Percentiles rank a stretch among this genome's conserved stretches.
Conservation (phyloP, 148 eudicot genomes). For the Nepenthes mirabilis region DNA sequence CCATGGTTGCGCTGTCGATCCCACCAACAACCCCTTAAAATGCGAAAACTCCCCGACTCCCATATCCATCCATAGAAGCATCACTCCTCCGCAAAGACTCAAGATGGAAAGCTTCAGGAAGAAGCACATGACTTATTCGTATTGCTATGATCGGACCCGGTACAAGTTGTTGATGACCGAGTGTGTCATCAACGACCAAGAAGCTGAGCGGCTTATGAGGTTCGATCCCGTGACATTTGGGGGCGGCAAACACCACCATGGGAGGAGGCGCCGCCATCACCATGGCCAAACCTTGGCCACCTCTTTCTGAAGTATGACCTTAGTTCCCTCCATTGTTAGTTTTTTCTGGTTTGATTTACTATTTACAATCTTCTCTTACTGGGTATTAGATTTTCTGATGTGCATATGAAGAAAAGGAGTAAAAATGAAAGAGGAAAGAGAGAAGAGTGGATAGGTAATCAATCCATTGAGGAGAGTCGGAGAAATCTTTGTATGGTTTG, state of each 20-base stretch:
- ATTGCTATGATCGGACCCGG: conserved; percentile 60
- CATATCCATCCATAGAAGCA: conserved; percentile 21
- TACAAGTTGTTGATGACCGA: conserved; percentile 51
- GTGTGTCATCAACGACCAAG: conserved; percentile 43
- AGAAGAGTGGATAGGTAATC: too few relatives aligned
- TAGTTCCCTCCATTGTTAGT: too few relatives aligned
- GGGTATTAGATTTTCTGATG: too few relatives aligned
- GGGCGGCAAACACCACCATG: conserved; percentile 30
- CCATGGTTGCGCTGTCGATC: conserved; percentile 77
- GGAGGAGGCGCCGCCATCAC: conserved; percentile 14
- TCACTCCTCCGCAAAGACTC: conserved; percentile 31
- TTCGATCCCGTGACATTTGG: conserved; percentile 73
- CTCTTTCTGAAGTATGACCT: neutral
- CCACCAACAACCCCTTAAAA: conserved; percentile 28
- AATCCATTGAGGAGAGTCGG: too few relatives aligned
- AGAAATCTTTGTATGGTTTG: too few relatives aligned
- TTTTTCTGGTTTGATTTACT: too few relatives aligned
- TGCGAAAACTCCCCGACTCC: conserved; percentile 22
- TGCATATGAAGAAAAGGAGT: too few relatives aligned
- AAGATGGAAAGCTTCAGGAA: conserved; percentile 54
- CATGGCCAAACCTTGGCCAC: neutral
- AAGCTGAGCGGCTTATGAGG: conserved; percentile 45
- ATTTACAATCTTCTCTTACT: too few relatives aligned
- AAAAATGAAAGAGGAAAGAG: too few relatives aligned
- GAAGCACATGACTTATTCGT: conserved; percentile 70